Evolutionary conservation across 2,329 filamentous ascomycete genomes (phyloP), one percentile per base, ranked within the genome.

Genomic region (Fusarium drepaniforme): DNA sequence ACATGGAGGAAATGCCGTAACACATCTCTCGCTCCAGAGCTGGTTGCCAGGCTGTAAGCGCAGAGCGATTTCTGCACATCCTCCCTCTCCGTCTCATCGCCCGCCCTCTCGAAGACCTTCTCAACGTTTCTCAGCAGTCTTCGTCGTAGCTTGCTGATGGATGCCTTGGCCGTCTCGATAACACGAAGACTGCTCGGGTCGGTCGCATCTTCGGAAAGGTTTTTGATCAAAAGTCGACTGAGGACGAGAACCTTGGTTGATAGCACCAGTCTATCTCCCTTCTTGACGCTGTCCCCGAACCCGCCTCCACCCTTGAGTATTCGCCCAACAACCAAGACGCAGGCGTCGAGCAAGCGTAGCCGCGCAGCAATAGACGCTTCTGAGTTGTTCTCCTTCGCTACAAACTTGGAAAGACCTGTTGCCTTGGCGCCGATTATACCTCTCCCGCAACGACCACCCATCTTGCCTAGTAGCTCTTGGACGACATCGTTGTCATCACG

Each of bases 1-100:
- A 95, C 89, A 62, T 91, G 88, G 60, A 97, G 88, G 77, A 98
- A 96, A 82, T 97, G 92, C 9, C 90, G 87, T 64, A 98, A 83
- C 1, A 94, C 93, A 80, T 98, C 95, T 67, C 90, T 91, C 0
- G 94, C 91, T 0, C 95, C 93, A 1, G 93, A 95, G 78, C 91
- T 97, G 4, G 93, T 95, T 2, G 92, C 91, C 61, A 98, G 86
- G 71, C 94, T 95, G 81, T 95, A 96, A 0, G 96, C 95, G 66
- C 92, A 93, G 75, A 98, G 87, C 1, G 93, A 91, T 76, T 94
- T 92, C 15, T 96, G 85, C 18, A 97, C 87, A 25, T 89, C 86
- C 70, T 86, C 79, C 68, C 87, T 78, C 76, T 87, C 75, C 70
- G 82, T 71, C 79, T 85, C 71, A 78, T 88, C 82, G 88, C 92